Conservation (phyloP, 345 rosid genomes). For the Xanthoceras sorbifolium region DNA sequence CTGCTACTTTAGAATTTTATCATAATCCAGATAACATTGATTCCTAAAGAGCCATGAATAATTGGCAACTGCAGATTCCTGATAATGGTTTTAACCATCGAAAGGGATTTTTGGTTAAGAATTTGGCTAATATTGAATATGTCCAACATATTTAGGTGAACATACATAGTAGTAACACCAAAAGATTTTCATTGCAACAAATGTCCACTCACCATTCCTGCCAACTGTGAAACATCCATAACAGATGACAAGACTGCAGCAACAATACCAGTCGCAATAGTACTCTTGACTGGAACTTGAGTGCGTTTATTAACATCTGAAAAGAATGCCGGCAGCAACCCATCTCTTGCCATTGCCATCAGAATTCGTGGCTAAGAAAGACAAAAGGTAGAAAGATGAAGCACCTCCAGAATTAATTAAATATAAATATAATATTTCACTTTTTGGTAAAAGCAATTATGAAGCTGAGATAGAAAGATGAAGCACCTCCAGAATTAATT, state of each 20-base stretch:
- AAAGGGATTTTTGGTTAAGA: not conserved
- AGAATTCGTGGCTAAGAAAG: constrained; percentile 76
- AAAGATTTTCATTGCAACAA: not conserved
- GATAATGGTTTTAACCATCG: not conserved
- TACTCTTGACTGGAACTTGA: constrained; percentile 83
- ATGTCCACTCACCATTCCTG: constrained; percentile 72
- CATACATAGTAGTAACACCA: not conserved
- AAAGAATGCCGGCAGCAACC: constrained; percentile 79
- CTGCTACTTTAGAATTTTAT: not conserved
- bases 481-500: not conserved
- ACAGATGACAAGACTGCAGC: constrained; percentile 71
- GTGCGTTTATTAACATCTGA: constrained; percentile 68
- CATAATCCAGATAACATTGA: not conserved
- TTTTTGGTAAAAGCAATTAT: not conserved
- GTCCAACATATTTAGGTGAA: not conserved
- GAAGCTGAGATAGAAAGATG: constrained; percentile 3
- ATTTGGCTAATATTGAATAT: not conserved
- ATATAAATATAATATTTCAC: not conserved
- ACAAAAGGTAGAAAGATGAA: not conserved
- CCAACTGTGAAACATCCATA: constrained; percentile 85
- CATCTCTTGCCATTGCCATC: constrained; percentile 97
- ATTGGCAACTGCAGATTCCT: not conserved
- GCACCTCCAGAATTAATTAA: constrained; percentile 4
- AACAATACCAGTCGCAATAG: constrained; percentile 65
- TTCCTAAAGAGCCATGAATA: not conserved